Conservation (phyloP, 352 stramenopile genomes). For the Pythium periplocum region DNA sequence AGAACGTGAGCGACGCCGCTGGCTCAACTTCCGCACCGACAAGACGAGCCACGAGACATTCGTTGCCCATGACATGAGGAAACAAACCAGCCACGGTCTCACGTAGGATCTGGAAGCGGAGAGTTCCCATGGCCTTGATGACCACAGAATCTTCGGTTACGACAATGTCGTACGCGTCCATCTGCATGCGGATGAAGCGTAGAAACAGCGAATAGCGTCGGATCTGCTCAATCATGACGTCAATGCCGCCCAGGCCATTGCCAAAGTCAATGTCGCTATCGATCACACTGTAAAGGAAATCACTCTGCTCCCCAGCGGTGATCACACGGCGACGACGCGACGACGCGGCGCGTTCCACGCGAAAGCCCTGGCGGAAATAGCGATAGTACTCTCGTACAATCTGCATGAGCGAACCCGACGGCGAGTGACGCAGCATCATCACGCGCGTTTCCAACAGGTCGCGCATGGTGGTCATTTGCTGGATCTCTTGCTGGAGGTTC, state of each 20-base stretch:
- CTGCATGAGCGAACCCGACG: slow-evolving; percentile 12
- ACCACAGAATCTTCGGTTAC: slow-evolving; percentile 24
- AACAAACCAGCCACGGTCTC: slow-evolving; percentile 42
- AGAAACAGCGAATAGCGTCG: slow-evolving; percentile 36
- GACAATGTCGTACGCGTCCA: slow-evolving; percentile 29
- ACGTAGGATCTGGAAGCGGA: slow-evolving; percentile 38
- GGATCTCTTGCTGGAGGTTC: slow-evolving; percentile 28
- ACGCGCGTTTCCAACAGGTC: slow-evolving; percentile 9
- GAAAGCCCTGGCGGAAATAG: slow-evolving; percentile 14
- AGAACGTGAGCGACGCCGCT: slow-evolving; percentile 22
- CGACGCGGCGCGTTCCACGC: slow-evolving; percentile 2
- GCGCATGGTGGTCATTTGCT: slow-evolving; percentile 17
- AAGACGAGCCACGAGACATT: slow-evolving; percentile 30
- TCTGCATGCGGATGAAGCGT: slow-evolving; percentile 27
- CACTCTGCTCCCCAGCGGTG: slow-evolving; percentile 18
- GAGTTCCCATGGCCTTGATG: slow-evolving; percentile 20
- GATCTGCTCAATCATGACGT: slow-evolving; percentile 38
- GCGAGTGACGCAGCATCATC: slow-evolving; percentile 10
- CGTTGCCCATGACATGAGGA: slow-evolving; percentile 34
- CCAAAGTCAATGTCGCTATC: slow-evolving; percentile 30
- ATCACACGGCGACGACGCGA: slow-evolving; percentile 3
- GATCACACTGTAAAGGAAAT: slow-evolving; percentile 35
- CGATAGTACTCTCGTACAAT: slow-evolving; percentile 10
- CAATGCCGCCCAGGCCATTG: slow-evolving; percentile 22
- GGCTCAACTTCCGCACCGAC: slow-evolving; percentile 31